These are phyloP conservation scores for Podosphaera xanthii DNA, from an alignment of 2,329 filamentous ascomycete species.

Conservation along the genomic window DNA sequence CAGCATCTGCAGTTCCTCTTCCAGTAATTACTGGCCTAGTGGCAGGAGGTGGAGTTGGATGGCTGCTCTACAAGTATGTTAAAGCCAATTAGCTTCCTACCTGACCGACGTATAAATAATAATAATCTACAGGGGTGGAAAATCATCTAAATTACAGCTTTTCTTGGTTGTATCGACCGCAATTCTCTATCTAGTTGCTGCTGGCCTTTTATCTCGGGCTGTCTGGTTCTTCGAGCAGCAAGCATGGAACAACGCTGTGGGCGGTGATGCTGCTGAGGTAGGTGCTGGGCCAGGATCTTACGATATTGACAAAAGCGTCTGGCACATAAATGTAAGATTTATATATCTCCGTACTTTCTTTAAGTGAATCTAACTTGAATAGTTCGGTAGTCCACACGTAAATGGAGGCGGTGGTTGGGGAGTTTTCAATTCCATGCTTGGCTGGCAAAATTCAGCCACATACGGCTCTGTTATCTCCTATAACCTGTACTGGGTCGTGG, in stretches of 20 bases:
- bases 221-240: conserved; percentile 56
- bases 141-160: conserved; percentile 41
- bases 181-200: conserved; percentile 63
- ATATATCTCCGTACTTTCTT: background rate
- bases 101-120: background rate
- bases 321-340: conserved; percentile 52
- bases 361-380: conserved; percentile 2
- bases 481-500: conserved; percentile 64
- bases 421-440: conserved; percentile 66
- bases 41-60: conserved; percentile 45
- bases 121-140: conserved; percentile 27
- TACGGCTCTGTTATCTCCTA: conserved; percentile 74
- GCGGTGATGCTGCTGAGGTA: conserved; percentile 33
- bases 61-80: conserved; percentile 52
- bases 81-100: background rate
- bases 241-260: conserved; percentile 29
- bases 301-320: conserved; percentile 54
- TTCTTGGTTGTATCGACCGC: conserved; percentile 70
- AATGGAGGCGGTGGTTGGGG: conserved; percentile 65
- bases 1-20: conserved; percentile 54
- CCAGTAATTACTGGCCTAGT: conserved; percentile 44
- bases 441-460: conserved; percentile 75
- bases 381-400: conserved; percentile 56
- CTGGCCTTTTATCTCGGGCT: conserved; percentile 55
- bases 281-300: conserved; percentile 53